phyloP scores from a whole-genome alignment of 495 filamentous ascomycete species.

The Mytilinidion resinicola region DNA sequence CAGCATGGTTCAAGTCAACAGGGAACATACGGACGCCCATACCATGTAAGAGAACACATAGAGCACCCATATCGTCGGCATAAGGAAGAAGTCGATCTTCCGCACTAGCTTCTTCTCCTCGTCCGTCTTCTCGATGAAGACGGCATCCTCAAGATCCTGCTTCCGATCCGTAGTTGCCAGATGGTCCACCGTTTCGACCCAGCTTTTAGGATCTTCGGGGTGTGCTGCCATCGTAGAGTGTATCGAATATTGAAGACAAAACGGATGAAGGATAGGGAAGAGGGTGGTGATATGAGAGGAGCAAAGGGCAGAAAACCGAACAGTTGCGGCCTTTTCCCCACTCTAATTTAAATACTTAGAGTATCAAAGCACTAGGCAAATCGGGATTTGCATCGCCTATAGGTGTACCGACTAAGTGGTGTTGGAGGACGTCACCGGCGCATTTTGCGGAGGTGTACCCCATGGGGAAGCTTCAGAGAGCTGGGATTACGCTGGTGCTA shows the following conservation, averaged over 20 bases:
- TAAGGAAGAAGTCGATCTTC: constrained; percentile 26
- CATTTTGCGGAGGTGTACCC: not conserved
- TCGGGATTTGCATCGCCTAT: too few species aligned
- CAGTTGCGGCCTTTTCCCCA: too few species aligned
- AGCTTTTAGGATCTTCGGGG: constrained; percentile 3
- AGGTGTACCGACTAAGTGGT: too few species aligned
- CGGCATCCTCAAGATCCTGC: not conserved
- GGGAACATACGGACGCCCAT: not conserved
- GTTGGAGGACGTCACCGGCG: too few species aligned
- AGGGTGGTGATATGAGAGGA: too few species aligned
- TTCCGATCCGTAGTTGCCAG: constrained; percentile 2
- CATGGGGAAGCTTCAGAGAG: not conserved
- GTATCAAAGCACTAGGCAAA: too few species aligned
- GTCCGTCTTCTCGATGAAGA: constrained; percentile 7
- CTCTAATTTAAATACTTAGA: too few species aligned
- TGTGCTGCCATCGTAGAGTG: constrained; percentile 3
- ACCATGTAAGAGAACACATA: constrained; percentile 28
- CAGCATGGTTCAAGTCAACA: not conserved
- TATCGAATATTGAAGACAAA: too few species aligned
- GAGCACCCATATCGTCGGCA: constrained; percentile 28
- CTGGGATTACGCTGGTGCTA: not conserved
- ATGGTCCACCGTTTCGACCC: constrained; percentile 9
- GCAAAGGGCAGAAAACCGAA: too few species aligned
- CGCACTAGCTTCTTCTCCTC: constrained; percentile 26
- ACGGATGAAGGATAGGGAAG: too few species aligned